A percentile compares a stretch with the other conserved stretches of the same genome.
These are phyloP conservation scores for Aspergillus conjunctus DNA, from an alignment of 495 filamentous ascomycete genomes.

Conservation along the genomic window DNA sequence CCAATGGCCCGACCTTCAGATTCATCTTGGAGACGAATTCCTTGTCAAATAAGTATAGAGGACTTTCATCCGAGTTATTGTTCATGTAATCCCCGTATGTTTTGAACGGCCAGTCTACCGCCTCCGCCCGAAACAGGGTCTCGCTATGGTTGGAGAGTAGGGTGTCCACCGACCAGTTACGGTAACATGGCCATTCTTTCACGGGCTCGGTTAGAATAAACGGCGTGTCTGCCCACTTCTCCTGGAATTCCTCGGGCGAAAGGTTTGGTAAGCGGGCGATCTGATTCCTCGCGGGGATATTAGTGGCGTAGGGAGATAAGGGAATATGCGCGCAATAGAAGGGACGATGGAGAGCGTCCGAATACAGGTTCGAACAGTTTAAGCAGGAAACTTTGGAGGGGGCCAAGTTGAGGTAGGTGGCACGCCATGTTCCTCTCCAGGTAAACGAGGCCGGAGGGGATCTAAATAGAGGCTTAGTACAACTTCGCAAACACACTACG, in stretches of 20 bases:
- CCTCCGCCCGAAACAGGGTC: slow-evolving; percentile 81
- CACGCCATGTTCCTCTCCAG: slow-evolving; percentile 88
- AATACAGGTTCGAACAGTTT: slow-evolving; percentile 78
- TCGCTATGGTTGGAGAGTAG: slow-evolving; percentile 65
- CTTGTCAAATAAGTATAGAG: slow-evolving; percentile 90
- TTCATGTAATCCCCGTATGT: slow-evolving; percentile 85
- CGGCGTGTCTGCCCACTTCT: slow-evolving; percentile 74
- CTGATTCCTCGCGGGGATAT: slow-evolving; percentile 72
- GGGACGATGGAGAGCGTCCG: slow-evolving; percentile 86
- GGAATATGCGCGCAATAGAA: slow-evolving; percentile 84
- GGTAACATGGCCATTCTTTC: slow-evolving; percentile 77
- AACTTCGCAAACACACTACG: slow-evolving; percentile 6
- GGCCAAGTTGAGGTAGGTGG: slow-evolving; percentile 71
- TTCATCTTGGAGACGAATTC: slow-evolving; percentile 87
- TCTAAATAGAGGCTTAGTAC: slow-evolving; percentile 29
- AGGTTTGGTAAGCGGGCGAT: slow-evolving; percentile 73
- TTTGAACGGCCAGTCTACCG: slow-evolving; percentile 84
- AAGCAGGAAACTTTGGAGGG: slow-evolving; percentile 52
- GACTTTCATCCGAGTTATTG: slow-evolving; percentile 82
- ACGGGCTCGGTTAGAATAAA: slow-evolving; percentile 90
- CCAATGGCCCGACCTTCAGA: slow-evolving; percentile 58
- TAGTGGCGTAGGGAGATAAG: slow-evolving; percentile 62
- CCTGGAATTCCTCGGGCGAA: slow-evolving; percentile 70
- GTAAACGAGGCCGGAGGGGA: slow-evolving; percentile 51
- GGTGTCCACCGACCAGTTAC: slow-evolving; percentile 68